Conservation (phyloP, 371 early-diverging fungal species). For the Lichtheimia ornata region DNA sequence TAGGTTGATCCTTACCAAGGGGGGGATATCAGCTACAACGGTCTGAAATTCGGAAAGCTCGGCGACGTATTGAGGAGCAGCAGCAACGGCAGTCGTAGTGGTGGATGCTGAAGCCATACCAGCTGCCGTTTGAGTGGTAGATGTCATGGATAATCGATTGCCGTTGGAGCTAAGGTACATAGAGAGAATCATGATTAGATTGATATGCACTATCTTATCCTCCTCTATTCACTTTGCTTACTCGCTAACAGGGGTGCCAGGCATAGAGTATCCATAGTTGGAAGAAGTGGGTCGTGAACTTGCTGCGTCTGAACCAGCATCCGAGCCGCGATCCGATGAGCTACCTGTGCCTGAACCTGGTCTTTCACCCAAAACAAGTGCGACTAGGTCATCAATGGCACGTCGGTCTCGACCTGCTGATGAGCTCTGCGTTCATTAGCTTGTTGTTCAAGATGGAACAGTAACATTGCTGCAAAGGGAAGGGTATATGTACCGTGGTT, state of each 20-base stretch:
- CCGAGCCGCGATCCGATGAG: slow-evolving; percentile 51
- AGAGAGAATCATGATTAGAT: background rate
- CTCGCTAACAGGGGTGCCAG: slow-evolving; percentile 48
- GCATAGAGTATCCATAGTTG: slow-evolving; percentile 44
- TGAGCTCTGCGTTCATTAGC: background rate
- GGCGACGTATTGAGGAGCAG: slow-evolving; percentile 43
- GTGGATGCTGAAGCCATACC: slow-evolving; percentile 6
- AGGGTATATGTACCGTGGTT: slow-evolving; percentile 19
- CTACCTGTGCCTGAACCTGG: slow-evolving; percentile 53
- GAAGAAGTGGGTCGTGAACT: slow-evolving; percentile 43
- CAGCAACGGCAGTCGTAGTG: slow-evolving; percentile 10
- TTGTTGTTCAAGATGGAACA: background rate
- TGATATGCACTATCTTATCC: background rate
- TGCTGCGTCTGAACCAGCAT: slow-evolving; percentile 56
- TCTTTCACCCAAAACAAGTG: slow-evolving; percentile 79
- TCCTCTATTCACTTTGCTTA: slow-evolving; percentile 18
- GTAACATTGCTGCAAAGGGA: background rate
- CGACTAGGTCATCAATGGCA: slow-evolving; percentile 83
- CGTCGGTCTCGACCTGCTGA: slow-evolving; percentile 39
- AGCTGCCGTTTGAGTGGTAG: background rate
- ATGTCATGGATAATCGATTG: slow-evolving; percentile 31
- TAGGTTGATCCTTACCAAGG: slow-evolving; percentile 64
- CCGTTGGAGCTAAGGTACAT: slow-evolving; percentile 12
- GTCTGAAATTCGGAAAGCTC: slow-evolving; percentile 68
- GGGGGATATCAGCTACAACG: slow-evolving; percentile 81